Evolutionary conservation across 164 flowering plant genomes (phyloP), one percentile per base, ranked within the genome.

Genomic region (Magnolia changhungtana): DNA sequence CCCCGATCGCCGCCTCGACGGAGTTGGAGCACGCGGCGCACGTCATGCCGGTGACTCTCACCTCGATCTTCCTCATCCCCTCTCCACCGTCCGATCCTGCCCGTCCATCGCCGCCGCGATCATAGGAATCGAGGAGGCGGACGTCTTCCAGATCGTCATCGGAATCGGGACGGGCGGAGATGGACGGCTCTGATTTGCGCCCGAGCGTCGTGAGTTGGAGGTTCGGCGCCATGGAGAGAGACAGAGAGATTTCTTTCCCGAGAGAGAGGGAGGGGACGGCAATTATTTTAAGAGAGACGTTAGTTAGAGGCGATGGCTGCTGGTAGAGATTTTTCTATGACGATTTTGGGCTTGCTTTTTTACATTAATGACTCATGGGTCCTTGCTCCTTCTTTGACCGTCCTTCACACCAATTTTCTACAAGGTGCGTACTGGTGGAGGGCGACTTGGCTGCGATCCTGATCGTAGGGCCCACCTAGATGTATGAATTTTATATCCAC

Each of bases 21-120:
- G 98, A 93, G 80, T 85, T 92, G 3, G 99, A 93, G 79, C 99
- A 96, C 6, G 99, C 99, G 0, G 98, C 88, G 74, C 99, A 94
- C 1, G 98, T 96, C 99, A 96, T 96, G 69, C 99, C 99, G 0
- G 89, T 82, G 8, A 96, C 84, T 21, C 85, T 81, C 3, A 94
- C 88, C 82, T 91, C 94, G 79, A 96, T 80, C 52, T 86, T 82
- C 81, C 78, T 87, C 85, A 77, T 67, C 20, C 63, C 76, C 23
- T 37, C 58, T 8, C 13, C 73, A 14, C 4, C 68, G 63, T 52
- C 81, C 13, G 61, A 11, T 55, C 18, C 61, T 16, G 61, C 16
- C 13, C 2, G 61, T 55, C 61, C 61, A 11, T n/a, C 72, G 52
- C 49, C 74, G 29, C 75, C 87, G 3, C 70, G 79, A 0, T 91